Evolutionary conservation across 108 stramenopile genomes (phyloP).

Genomic region (Stephanodiscus triporus): DNA sequence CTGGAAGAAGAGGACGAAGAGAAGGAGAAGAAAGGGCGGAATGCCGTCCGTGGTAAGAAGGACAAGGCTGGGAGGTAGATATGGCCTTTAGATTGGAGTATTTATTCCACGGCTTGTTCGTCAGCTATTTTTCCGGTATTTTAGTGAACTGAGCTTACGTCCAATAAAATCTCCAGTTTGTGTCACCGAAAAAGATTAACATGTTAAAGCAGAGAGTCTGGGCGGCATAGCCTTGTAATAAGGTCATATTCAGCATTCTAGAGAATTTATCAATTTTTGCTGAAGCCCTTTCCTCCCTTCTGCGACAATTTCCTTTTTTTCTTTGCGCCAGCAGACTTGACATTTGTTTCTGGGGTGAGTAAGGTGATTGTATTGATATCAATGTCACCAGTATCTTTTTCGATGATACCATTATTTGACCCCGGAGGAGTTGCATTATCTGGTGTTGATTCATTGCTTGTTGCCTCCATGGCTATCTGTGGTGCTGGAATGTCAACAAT

Average conservation of each 20-base stretch:
- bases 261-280: neutral
- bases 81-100: neutral
- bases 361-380: neutral
- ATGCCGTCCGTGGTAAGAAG: neutral
- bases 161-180: no score
- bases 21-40: conserved; percentile 4
- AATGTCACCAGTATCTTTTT: neutral
- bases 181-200: no score
- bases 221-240: no score
- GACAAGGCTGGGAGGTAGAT: neutral
- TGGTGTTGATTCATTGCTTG: neutral
- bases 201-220: no score
- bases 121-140: neutral
- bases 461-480: neutral
- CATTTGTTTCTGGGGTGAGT: neutral
- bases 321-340: neutral
- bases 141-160: neutral
- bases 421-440: neutral
- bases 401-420: neutral
- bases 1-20: conserved; percentile 59
- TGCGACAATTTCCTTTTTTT: neutral
- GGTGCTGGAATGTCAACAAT: neutral
- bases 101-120: neutral
- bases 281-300: conserved; percentile 2
- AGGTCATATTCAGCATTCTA: neutral